Evolutionary conservation across 306 rosid genomes (phyloP), one percentile per base, ranked within the genome.

Genomic region (Hippophae rhamnoides): DNA sequence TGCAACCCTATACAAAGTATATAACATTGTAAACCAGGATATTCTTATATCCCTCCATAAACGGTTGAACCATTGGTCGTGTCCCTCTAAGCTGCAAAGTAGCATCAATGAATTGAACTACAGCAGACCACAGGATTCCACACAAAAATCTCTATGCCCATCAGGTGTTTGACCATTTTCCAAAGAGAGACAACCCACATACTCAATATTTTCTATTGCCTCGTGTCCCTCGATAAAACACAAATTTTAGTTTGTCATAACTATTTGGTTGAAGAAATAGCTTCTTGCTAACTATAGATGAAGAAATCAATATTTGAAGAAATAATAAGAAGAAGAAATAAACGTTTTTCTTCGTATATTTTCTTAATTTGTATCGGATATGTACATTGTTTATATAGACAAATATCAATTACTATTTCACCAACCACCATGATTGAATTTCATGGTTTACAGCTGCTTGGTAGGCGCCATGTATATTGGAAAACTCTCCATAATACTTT

Each of bases 61-160:
- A 61, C 9, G 98, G 98, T 82, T 92, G 98, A 77, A 81, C 63
- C 41, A 85, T 72, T 6, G 82, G 84, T 54, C 43, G 57, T 26
- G 66, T 60, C 55, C 98, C 98, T 61, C 98, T 71, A 41, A 87
- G 93, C 75, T 92, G 96, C 66, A 92, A 75, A 58, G 86, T 81
- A 18, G 98, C 80, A 27, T 93, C 98, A 13, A 92, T 44, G 70
- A 92, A 83, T 58, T 63, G 72, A 56, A 90, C 76, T 27, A 76
- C 80, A 7, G 84, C 82, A 42, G 47, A 69, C 31, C 61, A 60
- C 5, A 41, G 2, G 43, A 54, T 58, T 57, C 11, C 43, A 31
- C 38, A 4, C 3, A 2, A 31, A 31, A 31, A 31, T 31, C 38
- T 31, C 38, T 31, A 3, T 31, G 38, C 38, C 38, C 38, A 31